Percentiles rank a stretch among this genome's conserved stretches.
Conservation (phyloP, 139 green algal genomes). For the Pseudopediastrum boryanum region DNA sequence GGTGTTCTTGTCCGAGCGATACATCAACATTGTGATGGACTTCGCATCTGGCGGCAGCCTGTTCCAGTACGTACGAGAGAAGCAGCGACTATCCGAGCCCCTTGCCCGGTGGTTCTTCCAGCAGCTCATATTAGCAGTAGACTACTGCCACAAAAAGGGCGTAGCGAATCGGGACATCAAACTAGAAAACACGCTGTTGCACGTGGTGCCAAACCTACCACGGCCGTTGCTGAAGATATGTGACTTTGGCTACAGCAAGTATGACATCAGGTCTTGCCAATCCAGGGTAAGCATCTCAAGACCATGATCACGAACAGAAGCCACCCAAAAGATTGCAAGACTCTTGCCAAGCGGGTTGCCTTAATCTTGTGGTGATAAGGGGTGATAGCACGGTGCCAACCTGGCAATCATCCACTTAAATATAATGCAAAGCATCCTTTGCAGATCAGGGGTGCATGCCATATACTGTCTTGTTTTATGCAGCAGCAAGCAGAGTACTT, state of each 20-base stretch:
- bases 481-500: too few species aligned
- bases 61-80: conserved; percentile 82
- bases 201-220: conserved; percentile 76
- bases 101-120: conserved; percentile 73
- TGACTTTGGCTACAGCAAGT: conserved; percentile 89
- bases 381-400: too few species aligned
- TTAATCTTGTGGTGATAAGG: too few species aligned
- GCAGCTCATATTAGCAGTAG: conserved; percentile 67
- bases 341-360: not conserved
- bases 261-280: conserved; percentile 38
- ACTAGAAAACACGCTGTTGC: conserved; percentile 29
- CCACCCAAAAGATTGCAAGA: not conserved
- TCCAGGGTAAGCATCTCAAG: not conserved
- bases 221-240: conserved; percentile 89
- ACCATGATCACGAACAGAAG: not conserved
- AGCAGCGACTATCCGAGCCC: not conserved
- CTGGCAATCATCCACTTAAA: too few species aligned
- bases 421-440: too few species aligned
- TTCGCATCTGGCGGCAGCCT: conserved; percentile 89
- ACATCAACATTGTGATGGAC: conserved; percentile 92
- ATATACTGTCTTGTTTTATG: too few species aligned
- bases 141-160: conserved; percentile 70
- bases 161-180: conserved; percentile 58
- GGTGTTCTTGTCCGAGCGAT: conserved; percentile 71
- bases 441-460: too few species aligned